Evolutionary conservation across 139 green algal genomes (phyloP).

Genomic region (Coelastrella sp.): DNA sequence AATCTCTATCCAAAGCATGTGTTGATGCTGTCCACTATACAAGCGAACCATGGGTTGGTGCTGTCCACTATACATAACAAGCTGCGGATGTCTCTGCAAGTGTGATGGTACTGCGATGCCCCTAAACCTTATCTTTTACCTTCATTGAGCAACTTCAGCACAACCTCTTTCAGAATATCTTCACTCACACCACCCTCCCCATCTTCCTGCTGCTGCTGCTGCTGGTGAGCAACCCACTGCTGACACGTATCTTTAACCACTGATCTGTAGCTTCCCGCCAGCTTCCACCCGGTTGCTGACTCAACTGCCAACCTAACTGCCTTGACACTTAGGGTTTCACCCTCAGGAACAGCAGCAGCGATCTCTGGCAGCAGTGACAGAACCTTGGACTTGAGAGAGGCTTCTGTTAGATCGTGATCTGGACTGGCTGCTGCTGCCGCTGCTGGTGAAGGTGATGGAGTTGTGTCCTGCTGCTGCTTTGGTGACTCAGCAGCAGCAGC

Average conservation of each 20-base stretch:
- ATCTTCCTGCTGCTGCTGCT: constrained; percentile 2
- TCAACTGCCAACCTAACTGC: constrained; percentile 11
- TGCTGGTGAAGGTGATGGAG: neutral
- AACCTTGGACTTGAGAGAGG: neutral
- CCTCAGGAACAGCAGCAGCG: neutral
- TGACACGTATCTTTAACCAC: neutral
- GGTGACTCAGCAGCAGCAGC: neutral
- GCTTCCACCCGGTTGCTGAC: constrained; percentile 6
- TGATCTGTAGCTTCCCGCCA: neutral
- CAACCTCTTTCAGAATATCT: neutral
- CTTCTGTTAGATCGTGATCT: neutral
- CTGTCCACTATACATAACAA: too few species aligned
- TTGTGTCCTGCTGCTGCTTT: neutral
- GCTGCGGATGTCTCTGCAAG: too few species aligned
- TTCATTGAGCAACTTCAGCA: neutral
- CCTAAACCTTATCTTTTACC: neutral
- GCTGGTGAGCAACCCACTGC: constrained; percentile 17
- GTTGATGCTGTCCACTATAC: too few species aligned
- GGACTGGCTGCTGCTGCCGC: neutral
- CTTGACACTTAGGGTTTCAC: constrained; percentile 21
- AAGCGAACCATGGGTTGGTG: too few species aligned
- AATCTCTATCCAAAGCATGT: too few species aligned
- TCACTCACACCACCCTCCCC: neutral
- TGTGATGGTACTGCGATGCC: too few species aligned
- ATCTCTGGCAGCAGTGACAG: neutral